Evolutionary conservation across 2,329 filamentous ascomycete genomes (phyloP), one percentile per base, ranked within the genome.

Genomic region (Diaporthe velutina): DNA sequence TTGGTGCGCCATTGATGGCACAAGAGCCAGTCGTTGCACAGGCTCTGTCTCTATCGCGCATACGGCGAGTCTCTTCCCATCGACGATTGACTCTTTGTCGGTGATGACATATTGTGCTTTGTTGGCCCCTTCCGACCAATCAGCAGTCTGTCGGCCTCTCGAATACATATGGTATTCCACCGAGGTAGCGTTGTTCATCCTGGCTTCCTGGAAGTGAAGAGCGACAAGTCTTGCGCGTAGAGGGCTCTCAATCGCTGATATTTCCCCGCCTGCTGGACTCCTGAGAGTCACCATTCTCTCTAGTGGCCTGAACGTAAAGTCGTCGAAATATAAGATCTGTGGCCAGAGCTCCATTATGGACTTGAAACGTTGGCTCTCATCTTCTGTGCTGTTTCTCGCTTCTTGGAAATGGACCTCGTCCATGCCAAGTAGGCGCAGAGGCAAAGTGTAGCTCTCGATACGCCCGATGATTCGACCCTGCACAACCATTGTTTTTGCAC

Each of bases 31-130:
- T 5, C 42, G 35, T 1, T n/a, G 38, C n/a, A 30, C 35, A 2
- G 17, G 30, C 19, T 61, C 35, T 10, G 35, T 61, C 57, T 64
- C 38, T 25, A 22, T 64, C 8, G 40, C 15, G 38, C 58, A 64
- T 15, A 64, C 30, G 38, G 58, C 58, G 15, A 64, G 58, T 17
- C 58, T 64, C 58, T 42, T 64, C 2, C 58, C 58, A 3, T 64
- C 58, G 58, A 64, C 58, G 12, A 64, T 45, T 15, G 58, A 64
- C n/a, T 45, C 58, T 25, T 64, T 64, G 9, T 64, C 58, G 9
- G 38, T 64, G 5, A 64, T 25, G 22, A 64, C 38, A 45, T 42
- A 22, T 2, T 38, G 13, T 38, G 25, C 17, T 4, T 64, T 64
- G 38, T 45, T 22, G 15, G 58, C 22, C 25, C 17, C 38, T 9